phyloP scores from a whole-genome alignment of 73 alveolate species.

The Symbiodinium pilosum region DNA sequence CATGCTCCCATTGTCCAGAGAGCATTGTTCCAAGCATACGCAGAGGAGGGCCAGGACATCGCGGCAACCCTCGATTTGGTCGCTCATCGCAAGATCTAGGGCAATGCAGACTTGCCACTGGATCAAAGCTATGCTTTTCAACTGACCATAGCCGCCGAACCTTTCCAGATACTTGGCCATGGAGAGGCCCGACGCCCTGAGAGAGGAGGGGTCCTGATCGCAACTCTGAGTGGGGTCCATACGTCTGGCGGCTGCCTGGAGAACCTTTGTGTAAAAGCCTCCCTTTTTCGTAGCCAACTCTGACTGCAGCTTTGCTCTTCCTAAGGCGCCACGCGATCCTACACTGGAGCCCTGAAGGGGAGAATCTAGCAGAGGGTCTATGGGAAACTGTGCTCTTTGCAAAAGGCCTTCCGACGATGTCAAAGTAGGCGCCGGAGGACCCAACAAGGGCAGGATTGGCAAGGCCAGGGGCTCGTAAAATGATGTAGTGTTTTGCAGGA shows the following conservation, averaged over 20 bases:
- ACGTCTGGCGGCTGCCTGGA: background rate
- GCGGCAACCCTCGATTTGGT: background rate
- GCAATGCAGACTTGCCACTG: background rate
- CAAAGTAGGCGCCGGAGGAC: background rate
- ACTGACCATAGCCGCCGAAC: background rate
- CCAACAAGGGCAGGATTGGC: background rate
- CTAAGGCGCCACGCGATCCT: background rate
- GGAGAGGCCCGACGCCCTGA: background rate
- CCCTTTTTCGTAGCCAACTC: background rate
- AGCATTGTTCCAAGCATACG: background rate
- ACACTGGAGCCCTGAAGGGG: too few relatives aligned
- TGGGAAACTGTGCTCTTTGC: background rate
- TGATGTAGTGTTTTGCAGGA: background rate
- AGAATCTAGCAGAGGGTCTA: too few relatives aligned
- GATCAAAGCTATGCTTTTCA: background rate
- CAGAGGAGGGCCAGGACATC: conserved; percentile 1
- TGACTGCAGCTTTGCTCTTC: background rate
- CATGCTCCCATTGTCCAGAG: background rate
- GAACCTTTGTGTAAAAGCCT: background rate
- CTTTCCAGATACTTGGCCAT: background rate
- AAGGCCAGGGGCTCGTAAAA: background rate
- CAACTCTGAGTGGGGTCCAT: background rate
- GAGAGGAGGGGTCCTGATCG: background rate
- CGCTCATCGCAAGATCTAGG: background rate
- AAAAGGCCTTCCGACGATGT: background rate